Evolutionary conservation across 108 stramenopile genomes (phyloP).

Genomic region (Pseudonitzschia multiseries): DNA sequence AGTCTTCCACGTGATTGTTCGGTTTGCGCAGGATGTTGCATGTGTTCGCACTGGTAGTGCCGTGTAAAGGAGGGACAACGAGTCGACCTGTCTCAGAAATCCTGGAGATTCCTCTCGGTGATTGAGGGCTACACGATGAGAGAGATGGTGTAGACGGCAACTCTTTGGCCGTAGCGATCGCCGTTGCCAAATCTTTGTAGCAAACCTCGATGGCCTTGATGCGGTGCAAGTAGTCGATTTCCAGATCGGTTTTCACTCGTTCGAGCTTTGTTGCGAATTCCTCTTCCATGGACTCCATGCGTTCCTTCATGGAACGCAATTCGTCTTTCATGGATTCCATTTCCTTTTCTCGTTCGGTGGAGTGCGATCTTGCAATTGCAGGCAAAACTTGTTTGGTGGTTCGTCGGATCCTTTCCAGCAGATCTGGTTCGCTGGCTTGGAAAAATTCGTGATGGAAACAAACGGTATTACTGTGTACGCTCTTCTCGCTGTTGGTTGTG

Average conservation of each 20-base stretch:
- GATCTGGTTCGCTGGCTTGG: slow-evolving; percentile 52
- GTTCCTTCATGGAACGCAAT: neutral
- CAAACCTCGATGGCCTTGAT: slow-evolving; percentile 9
- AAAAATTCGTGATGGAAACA: slow-evolving; percentile 64
- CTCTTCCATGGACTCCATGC: neutral
- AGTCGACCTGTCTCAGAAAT: neutral
- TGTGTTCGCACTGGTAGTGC: neutral
- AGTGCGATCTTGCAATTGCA: neutral
- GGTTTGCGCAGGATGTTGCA: neutral
- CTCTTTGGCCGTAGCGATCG: neutral
- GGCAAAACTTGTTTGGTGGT: slow-evolving; percentile 8
- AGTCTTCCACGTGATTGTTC: neutral
- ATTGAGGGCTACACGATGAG: neutral
- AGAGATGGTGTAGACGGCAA: neutral
- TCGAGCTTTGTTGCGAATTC: slow-evolving; percentile 9
- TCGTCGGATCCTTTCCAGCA: slow-evolving; percentile 54
- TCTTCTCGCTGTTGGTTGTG: neutral
- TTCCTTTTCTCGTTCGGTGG: neutral
- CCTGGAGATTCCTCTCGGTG: neutral
- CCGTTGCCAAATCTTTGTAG: neutral
- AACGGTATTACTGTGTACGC: neutral
- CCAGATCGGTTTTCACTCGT: neutral
- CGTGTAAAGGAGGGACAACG: neutral
- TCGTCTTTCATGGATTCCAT: neutral
- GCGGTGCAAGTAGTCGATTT: slow-evolving; percentile 11